phyloP scores from a whole-genome alignment of 345 rosid genomes.

The Populus deltoides region DNA sequence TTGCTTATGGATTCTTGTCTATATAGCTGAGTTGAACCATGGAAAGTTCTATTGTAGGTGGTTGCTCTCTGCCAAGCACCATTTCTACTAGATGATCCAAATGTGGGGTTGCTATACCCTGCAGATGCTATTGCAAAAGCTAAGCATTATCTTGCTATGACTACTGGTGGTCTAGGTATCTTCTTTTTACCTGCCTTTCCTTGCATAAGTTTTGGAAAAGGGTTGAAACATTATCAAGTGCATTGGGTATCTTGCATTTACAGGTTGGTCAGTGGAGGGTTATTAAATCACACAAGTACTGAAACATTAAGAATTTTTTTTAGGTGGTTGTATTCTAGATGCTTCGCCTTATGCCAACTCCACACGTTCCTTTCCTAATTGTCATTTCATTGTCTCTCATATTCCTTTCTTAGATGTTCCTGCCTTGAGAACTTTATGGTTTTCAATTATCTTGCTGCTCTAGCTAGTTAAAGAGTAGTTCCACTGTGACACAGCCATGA shows the following conservation, averaged over 20 bases:
- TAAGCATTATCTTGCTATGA: constrained; percentile 79
- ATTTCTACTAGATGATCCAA: constrained; percentile 90
- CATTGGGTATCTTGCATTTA: neutral
- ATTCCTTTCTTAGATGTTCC: neutral
- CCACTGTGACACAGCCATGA: neutral
- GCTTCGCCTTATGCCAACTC: neutral
- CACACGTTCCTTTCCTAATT: neutral
- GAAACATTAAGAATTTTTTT: neutral
- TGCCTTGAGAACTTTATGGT: neutral
- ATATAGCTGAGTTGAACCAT: constrained; percentile 22
- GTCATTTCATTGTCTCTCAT: neutral
- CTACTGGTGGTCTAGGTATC: constrained; percentile 92
- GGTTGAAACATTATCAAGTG: neutral
- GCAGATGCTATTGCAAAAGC: constrained; percentile 97
- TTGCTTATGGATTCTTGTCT: constrained; percentile 1
- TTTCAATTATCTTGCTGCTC: neutral
- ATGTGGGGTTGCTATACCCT: constrained; percentile 84
- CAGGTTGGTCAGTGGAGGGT: neutral
- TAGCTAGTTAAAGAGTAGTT: neutral
- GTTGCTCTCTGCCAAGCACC: constrained; percentile 99
- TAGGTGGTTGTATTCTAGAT: neutral
- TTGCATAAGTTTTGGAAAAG: neutral
- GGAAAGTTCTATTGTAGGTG: constrained; percentile 49
- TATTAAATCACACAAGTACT: neutral
- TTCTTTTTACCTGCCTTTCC: neutral